These are phyloP conservation scores for Phoma sp. DNA, from an alignment of 2,329 filamentous ascomycete genomes.

Conservation along the genomic window DNA sequence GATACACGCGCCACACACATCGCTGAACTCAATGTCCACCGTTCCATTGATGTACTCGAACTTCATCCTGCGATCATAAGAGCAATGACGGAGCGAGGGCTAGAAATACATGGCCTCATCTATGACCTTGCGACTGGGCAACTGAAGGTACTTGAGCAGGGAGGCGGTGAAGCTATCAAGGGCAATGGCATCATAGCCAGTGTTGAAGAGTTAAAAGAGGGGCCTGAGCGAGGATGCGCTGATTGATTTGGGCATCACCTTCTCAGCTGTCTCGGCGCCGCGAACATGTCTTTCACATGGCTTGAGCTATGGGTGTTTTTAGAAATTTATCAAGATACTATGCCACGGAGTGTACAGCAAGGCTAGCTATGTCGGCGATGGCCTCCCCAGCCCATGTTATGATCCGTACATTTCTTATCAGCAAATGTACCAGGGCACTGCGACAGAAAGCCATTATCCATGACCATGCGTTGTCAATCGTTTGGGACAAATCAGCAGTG, in stretches of 20 bases:
- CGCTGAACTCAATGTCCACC: constrained; percentile 78
- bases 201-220: neutral
- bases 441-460: too few relatives aligned
- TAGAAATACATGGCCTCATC: constrained; percentile 79
- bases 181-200: neutral
- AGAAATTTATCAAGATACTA: too few relatives aligned
- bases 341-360: too few relatives aligned
- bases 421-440: too few relatives aligned
- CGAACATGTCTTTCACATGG: neutral
- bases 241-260: neutral
- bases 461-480: too few relatives aligned
- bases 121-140: constrained; percentile 71
- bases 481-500: too few relatives aligned
- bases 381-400: too few relatives aligned
- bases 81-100: constrained; percentile 72
- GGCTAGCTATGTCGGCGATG: too few relatives aligned
- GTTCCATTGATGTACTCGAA: constrained; percentile 71
- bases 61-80: constrained; percentile 73
- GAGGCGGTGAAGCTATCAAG: neutral
- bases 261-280: neutral
- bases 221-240: neutral
- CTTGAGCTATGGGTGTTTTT: too few relatives aligned
- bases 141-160: constrained; percentile 59
- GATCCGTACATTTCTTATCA: too few relatives aligned
- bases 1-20: constrained; percentile 66